phyloP scores from a whole-genome alignment of 2,329 filamentous ascomycete genomes.

The Plectosphaerella plurivora region DNA sequence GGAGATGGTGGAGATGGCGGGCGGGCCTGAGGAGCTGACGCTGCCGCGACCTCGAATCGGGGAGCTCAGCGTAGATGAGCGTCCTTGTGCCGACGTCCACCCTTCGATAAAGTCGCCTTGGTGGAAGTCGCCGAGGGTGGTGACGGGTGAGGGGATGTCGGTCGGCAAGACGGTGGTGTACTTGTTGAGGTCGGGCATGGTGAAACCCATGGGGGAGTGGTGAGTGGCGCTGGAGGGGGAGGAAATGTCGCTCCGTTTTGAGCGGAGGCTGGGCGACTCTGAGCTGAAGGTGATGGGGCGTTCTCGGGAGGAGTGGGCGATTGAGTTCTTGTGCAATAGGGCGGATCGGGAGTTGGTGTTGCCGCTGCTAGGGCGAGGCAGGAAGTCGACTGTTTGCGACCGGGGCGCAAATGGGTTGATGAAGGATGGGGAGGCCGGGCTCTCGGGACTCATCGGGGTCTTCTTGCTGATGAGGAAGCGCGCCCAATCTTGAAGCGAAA shows the following conservation, averaged over 20 bases:
- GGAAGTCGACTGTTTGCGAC: constrained; percentile 27
- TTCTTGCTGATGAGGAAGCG: constrained; percentile 45
- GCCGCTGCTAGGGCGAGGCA: constrained; percentile 39
- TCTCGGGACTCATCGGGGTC: constrained; percentile 42
- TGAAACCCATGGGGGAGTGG: constrained; percentile 31
- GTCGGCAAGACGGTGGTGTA: constrained; percentile 47
- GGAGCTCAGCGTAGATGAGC: constrained; percentile 54
- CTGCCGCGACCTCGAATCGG: constrained; percentile 51
- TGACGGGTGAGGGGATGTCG: constrained; percentile 51
- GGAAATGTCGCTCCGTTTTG: constrained; percentile 59
- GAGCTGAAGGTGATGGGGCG: constrained; percentile 49
- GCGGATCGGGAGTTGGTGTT: constrained; percentile 29
- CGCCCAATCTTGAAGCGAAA: constrained; percentile 56
- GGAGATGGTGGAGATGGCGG: constrained; percentile 29
- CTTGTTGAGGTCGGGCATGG: constrained; percentile 34
- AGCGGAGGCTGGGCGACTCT: constrained; percentile 56
- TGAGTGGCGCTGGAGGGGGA: constrained; percentile 49
- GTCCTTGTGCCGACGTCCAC: constrained; percentile 56
- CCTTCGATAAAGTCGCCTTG: constrained; percentile 55
- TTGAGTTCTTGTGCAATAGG: constrained; percentile 44
- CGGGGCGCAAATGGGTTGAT: constrained; percentile 46
- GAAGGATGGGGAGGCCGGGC: constrained; percentile 49
- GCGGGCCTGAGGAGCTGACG: constrained; percentile 44
- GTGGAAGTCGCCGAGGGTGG: constrained; percentile 47
- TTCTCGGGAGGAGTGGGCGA: constrained; percentile 42